Base-by-base conservation (phyloP, 176 grass and related monocot genomes). In the Thalia dealbata region DNA sequence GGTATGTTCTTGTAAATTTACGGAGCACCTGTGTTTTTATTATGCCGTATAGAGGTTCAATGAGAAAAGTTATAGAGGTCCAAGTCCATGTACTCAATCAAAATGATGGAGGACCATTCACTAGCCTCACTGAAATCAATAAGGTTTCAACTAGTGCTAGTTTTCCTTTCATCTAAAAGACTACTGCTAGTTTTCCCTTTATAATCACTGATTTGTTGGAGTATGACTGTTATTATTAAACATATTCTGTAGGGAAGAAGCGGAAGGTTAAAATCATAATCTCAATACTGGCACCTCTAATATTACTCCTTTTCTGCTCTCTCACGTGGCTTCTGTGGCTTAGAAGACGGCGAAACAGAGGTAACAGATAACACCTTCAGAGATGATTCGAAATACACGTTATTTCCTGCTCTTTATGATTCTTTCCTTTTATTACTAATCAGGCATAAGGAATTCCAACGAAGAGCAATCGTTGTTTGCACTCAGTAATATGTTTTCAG, bases 301-400 rank as follows among this genome's bases (percentile, higher is more conserved):
- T 8, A 41, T 21, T 85, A 71, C 28, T 83, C 77, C 70, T 24
- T 6, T 80, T 80, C 46, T 86, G 70, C 13, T 60, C 29, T 43
- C 28, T 75, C 11, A 0, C 80, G 1, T 69, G 59, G 29, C 75
- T 62, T 61, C 1, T 89, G 61, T 86, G 77, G 56, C 63, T 80
- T 11, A 86, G 70, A 22, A 66, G 64, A 71, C 0, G 66, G 70
- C 32, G 6, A 78, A 74, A 86, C 74, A 78, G 65, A 75, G 21
- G 7, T 10, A 67, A 19, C n/a, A n/a, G n/a, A n/a, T 71, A 26
- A 38, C 32, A 4, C 3, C 28, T 72, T 0, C 30, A 25, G 25
- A 13, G 14, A 19, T 51, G 14, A 24, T 29, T 10, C 5, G 3
- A 71, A 71, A 29, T 25, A 21, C 27, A 7, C 25, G 2, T 15